These are phyloP conservation scores for Gastrolobium bilobum DNA, from an alignment of 306 rosid genomes.

Conservation along the genomic window DNA sequence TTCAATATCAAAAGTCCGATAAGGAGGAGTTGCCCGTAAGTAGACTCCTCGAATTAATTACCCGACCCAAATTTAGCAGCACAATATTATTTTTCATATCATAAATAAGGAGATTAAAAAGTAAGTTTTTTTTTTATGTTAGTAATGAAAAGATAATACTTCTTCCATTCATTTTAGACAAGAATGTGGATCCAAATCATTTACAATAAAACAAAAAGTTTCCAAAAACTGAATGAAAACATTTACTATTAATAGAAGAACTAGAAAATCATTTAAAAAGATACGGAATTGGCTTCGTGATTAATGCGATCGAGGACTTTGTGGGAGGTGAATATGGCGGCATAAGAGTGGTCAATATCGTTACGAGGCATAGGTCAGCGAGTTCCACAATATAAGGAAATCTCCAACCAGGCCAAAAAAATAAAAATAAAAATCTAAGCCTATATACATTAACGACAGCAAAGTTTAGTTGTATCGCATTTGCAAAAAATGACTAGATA, in stretches of 20 bases:
- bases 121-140: not conserved
- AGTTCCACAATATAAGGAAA: conserved; percentile 35
- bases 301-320: not conserved
- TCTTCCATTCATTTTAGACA: too few relatives aligned
- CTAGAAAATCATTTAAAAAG: not conserved
- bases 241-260: not conserved
- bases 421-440: too few relatives aligned
- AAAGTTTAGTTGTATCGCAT: conserved; percentile 21
- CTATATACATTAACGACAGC: not conserved
- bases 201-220: not conserved
- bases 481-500: conserved; percentile 4
- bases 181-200: not conserved
- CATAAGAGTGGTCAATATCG: not conserved
- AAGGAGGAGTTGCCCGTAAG: not conserved
- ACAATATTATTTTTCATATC: not conserved
- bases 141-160: not conserved
- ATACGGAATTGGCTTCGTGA: not conserved
- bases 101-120: too few relatives aligned
- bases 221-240: not conserved
- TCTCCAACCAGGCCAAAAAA: not conserved
- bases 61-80: not conserved
- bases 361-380: not conserved
- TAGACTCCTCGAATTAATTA: not conserved
- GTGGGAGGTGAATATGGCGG: not conserved
- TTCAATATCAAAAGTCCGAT: not conserved